Evolutionary conservation across 352 stramenopile genomes (phyloP).

Genomic region (Phytophthora tentaculata): DNA sequence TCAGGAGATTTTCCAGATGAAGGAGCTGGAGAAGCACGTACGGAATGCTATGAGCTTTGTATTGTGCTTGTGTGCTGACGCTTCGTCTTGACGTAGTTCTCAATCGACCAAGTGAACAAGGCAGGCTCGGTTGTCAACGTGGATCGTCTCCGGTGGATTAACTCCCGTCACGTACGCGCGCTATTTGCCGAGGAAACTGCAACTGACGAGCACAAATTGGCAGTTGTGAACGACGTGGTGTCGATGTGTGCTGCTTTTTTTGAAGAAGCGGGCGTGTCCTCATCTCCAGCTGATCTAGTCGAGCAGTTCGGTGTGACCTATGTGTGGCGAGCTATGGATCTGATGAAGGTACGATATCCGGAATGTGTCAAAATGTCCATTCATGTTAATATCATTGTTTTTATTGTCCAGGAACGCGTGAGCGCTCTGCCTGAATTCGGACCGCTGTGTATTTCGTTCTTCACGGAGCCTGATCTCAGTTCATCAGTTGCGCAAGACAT

Average conservation of each 20-base stretch:
- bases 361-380: not conserved
- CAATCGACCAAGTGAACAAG: slow-evolving; percentile 89
- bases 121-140: slow-evolving; percentile 89
- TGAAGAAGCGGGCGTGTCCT: slow-evolving; percentile 38
- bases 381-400: not conserved
- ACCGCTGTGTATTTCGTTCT: slow-evolving; percentile 77
- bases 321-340: slow-evolving; percentile 74
- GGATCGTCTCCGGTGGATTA: slow-evolving; percentile 89
- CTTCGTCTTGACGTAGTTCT: slow-evolving; percentile 55
- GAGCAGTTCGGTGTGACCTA: slow-evolving; percentile 67
- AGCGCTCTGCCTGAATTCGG: slow-evolving; percentile 82
- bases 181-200: slow-evolving; percentile 67
- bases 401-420: slow-evolving; percentile 67
- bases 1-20: slow-evolving; percentile 96
- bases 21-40: slow-evolving; percentile 88
- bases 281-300: slow-evolving; percentile 44
- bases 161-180: slow-evolving; percentile 84
- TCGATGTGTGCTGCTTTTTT: slow-evolving; percentile 66
- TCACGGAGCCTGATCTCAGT: slow-evolving; percentile 61
- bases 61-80: not conserved
- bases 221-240: slow-evolving; percentile 68
- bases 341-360: slow-evolving; percentile 73
- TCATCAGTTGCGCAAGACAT: slow-evolving; percentile 62
- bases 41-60: slow-evolving; percentile 1
- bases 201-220: slow-evolving; percentile 45